These are phyloP conservation scores for Symbiodinium natans DNA, from an alignment of 73 alveolate species.

Conservation along the genomic window DNA sequence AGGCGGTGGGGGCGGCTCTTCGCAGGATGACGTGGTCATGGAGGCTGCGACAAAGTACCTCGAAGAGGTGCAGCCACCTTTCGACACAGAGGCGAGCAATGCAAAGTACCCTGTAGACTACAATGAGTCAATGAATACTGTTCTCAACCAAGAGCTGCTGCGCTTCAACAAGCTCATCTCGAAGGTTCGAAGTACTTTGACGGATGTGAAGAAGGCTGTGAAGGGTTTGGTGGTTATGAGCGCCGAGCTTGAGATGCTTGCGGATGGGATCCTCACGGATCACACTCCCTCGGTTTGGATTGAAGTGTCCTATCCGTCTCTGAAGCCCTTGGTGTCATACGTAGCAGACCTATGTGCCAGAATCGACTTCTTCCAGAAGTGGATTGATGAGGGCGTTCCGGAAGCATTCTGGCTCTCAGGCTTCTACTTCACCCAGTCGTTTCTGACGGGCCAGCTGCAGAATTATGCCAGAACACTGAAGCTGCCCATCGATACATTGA, in stretches of 20 bases:
- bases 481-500: constrained; percentile 88
- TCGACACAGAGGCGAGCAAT: constrained; percentile 95
- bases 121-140: constrained; percentile 99
- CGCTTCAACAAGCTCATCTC: constrained; percentile 98
- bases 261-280: constrained; percentile 97
- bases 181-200: constrained; percentile 95
- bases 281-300: constrained; percentile 97
- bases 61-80: constrained; percentile 83
- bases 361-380: constrained; percentile 62
- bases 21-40: constrained; percentile 62
- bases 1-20: constrained; percentile 80
- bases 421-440: constrained; percentile 99
- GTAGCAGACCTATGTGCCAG: constrained; percentile 98
- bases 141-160: constrained; percentile 95
- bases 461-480: constrained; percentile 98
- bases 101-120: constrained; percentile 99
- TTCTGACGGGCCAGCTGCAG: constrained; percentile 99
- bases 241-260: constrained; percentile 99
- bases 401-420: constrained; percentile 99
- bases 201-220: constrained; percentile 78
- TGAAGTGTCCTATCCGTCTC: constrained; percentile 98
- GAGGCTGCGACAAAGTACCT: constrained; percentile 88
- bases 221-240: constrained; percentile 98
- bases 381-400: constrained; percentile 98
- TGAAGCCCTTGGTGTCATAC: constrained; percentile 99